Conservation (phyloP, 2,329 filamentous ascomycete species). For the Scedosporium apiospermum region DNA sequence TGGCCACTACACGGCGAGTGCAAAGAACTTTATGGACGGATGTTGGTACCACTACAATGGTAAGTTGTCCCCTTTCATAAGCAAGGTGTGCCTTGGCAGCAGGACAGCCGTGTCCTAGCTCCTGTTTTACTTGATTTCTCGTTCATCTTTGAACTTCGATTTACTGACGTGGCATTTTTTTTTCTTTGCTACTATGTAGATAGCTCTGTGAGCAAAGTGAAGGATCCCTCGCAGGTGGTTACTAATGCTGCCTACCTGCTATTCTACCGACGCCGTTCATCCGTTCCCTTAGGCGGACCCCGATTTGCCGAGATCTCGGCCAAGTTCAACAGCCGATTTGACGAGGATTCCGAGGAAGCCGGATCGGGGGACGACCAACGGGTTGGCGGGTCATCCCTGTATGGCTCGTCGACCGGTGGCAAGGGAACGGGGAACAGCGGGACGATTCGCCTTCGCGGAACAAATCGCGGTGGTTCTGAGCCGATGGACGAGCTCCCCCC, state of each 20-base stretch:
- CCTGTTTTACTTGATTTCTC: too few relatives aligned
- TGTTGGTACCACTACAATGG: slow-evolving; percentile 97
- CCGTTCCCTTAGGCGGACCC: slow-evolving; percentile 67
- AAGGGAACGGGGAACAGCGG: slow-evolving; percentile 47
- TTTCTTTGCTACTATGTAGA: slow-evolving; percentile 39
- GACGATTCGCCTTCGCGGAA: slow-evolving; percentile 58
- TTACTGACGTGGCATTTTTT: background rate
- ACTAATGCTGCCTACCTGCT: slow-evolving; percentile 79
- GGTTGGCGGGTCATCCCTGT: slow-evolving; percentile 72
- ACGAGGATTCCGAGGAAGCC: slow-evolving; percentile 33
- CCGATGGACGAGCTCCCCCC: slow-evolving; percentile 28
- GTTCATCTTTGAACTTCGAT: too few relatives aligned
- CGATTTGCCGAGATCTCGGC: slow-evolving; percentile 63
- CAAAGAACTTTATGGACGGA: slow-evolving; percentile 81
- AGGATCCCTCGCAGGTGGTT: slow-evolving; percentile 53
- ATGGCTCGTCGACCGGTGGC: slow-evolving; percentile 87
- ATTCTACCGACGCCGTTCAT: slow-evolving; percentile 85
- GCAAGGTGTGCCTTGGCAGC: background rate
- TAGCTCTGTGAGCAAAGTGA: slow-evolving; percentile 56
- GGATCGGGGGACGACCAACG: slow-evolving; percentile 72
- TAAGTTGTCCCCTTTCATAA: slow-evolving; percentile 32
- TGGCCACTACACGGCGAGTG: slow-evolving; percentile 92
- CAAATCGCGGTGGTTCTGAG: slow-evolving; percentile 39
- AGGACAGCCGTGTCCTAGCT: too few relatives aligned
- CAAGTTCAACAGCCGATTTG: slow-evolving; percentile 44